A percentile compares a stretch with the other conserved stretches of the same genome.
Evolutionary conservation across 2,329 filamentous ascomycete genomes (phyloP).

Genomic region (Aureobasidium subglaciale): DNA sequence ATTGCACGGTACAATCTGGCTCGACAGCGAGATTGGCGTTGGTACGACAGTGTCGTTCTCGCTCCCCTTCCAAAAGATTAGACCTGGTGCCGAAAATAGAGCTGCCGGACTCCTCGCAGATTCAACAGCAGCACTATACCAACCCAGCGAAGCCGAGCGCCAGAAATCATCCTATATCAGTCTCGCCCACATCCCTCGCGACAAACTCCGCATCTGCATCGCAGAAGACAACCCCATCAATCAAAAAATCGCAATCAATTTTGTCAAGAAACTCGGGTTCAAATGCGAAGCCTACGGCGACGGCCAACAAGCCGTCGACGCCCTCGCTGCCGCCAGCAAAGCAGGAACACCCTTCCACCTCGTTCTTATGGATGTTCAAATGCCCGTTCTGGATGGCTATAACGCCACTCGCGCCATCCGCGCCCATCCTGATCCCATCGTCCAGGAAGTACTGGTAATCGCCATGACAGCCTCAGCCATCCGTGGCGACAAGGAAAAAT

Average conservation of each 20-base stretch:
- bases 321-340: slow-evolving; percentile 63
- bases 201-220: slow-evolving; percentile 80
- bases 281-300: slow-evolving; percentile 85
- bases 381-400: slow-evolving; percentile 89
- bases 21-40: slow-evolving; percentile 66
- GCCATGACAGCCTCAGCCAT: slow-evolving; percentile 97
- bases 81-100: slow-evolving; percentile 37
- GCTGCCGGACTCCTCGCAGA: slow-evolving; percentile 41
- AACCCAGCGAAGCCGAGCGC: slow-evolving; percentile 28
- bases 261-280: slow-evolving; percentile 79
- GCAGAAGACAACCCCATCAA: slow-evolving; percentile 95
- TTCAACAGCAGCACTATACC: slow-evolving; percentile 45
- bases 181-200: slow-evolving; percentile 65
- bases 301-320: slow-evolving; percentile 79
- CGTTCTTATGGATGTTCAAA: slow-evolving; percentile 92
- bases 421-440: slow-evolving; percentile 65
- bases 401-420: slow-evolving; percentile 81
- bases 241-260: slow-evolving; percentile 87
- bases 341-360: slow-evolving; percentile 78
- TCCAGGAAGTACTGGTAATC: slow-evolving; percentile 82
- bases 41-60: slow-evolving; percentile 74
- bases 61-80: slow-evolving; percentile 77
- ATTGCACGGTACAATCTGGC: slow-evolving; percentile 76
- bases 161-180: slow-evolving; percentile 43
- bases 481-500: slow-evolving; percentile 89